phyloP scores from a whole-genome alignment of 208 protist genomes.

The Wallacemonas sp. region DNA sequence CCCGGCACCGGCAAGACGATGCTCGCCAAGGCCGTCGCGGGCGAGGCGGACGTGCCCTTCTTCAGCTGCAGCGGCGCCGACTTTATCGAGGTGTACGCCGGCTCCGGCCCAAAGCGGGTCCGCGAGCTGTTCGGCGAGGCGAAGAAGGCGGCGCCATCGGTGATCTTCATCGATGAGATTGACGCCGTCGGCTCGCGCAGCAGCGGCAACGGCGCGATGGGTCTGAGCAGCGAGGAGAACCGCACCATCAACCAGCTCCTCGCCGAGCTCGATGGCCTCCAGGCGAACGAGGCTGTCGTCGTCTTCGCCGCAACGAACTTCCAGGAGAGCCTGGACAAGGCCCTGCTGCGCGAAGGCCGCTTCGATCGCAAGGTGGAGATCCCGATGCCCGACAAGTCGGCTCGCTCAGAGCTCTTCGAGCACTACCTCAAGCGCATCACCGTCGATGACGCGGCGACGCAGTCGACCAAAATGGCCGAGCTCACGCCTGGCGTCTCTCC shows the following conservation, averaged over 20 bases:
- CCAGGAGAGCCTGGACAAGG: conserved; percentile 92
- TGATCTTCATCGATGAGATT: conserved; percentile 99
- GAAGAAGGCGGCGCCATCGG: conserved; percentile 90
- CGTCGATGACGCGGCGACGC: conserved; percentile 22
- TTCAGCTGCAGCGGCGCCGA: conserved; percentile 94
- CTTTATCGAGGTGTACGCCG: conserved; percentile 98
- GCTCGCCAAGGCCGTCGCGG: conserved; percentile 91
- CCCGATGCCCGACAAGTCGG: conserved; percentile 73
- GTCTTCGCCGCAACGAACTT: conserved; percentile 98
- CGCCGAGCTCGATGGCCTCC: conserved; percentile 95
- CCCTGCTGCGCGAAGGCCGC: conserved; percentile 95
- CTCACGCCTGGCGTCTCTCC: conserved; percentile 91
- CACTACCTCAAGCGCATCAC: conserved; percentile 73
- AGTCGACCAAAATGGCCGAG: conserved; percentile 51
- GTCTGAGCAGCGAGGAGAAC: conserved; percentile 84
- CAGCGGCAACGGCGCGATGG: conserved; percentile 63
- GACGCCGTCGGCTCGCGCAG: conserved; percentile 94
- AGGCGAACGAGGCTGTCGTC: conserved; percentile 88
- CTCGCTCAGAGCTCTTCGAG: conserved; percentile 66
- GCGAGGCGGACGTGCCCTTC: conserved; percentile 95
- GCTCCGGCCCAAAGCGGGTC: conserved; percentile 94
- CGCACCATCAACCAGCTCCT: conserved; percentile 97
- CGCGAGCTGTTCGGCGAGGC: conserved; percentile 94
- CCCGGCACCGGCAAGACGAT: conserved; percentile 98
- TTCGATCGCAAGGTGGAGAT: conserved; percentile 96